Evolutionary conservation across 1,284 basidiomycete genomes (phyloP).

Genomic region (Leccinum pachyderme): DNA sequence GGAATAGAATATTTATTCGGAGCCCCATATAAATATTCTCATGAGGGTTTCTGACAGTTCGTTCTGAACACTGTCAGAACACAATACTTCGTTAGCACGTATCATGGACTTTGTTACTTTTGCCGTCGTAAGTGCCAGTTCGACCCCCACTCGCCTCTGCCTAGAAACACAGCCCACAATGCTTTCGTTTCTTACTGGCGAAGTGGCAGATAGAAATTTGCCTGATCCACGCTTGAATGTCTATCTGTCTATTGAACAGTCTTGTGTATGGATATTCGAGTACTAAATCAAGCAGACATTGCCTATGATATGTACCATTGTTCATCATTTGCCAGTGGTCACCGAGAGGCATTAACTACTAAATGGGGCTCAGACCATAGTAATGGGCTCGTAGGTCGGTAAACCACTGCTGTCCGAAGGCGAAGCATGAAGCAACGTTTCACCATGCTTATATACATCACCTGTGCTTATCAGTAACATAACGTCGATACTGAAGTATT

Average conservation of each 20-base stretch:
- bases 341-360: not conserved
- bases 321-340: not conserved
- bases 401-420: no score
- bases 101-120: not conserved
- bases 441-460: no score
- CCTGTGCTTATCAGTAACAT: no score
- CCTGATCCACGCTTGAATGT: constrained; percentile 72
- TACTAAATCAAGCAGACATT: constrained; percentile 61
- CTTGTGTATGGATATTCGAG: constrained; percentile 57
- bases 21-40: constrained; percentile 7
- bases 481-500: no score
- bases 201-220: constrained; percentile 53
- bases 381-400: no score
- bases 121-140: not conserved
- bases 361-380: not conserved
- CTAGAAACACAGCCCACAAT: constrained; percentile 63
- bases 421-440: no score
- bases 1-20: constrained; percentile 25
- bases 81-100: not conserved
- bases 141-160: constrained; percentile 52
- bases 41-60: no score
- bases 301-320: no score
- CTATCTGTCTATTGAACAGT: constrained; percentile 38
- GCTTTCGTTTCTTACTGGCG: constrained; percentile 75
- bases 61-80: no score